Evolutionary conservation across 2,329 filamentous ascomycete species (phyloP).

Genomic region (Fusarium nematophilum): DNA sequence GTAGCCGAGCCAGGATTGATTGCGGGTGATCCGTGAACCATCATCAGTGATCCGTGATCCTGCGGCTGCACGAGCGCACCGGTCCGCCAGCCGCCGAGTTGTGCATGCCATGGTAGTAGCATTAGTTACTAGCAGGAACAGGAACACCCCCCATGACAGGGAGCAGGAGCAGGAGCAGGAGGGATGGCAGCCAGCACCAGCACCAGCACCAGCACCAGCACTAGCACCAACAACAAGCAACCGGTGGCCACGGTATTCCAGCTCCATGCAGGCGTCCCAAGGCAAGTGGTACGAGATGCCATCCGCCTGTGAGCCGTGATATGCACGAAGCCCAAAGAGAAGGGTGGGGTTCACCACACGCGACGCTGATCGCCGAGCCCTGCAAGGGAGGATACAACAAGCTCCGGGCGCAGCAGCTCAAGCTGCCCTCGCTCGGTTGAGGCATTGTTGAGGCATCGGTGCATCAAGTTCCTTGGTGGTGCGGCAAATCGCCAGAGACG

Average conservation of each 20-base stretch:
- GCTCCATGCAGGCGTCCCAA: slow-evolving; percentile 32
- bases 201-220: too few relatives aligned
- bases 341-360: slow-evolving; percentile 32
- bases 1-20: slow-evolving; percentile 42
- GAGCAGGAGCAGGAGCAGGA: background rate
- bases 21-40: slow-evolving; percentile 45
- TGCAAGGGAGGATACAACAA: slow-evolving; percentile 36
- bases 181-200: background rate
- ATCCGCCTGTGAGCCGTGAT: slow-evolving; percentile 31
- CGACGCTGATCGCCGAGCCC: slow-evolving; percentile 33
- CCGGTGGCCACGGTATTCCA: slow-evolving; percentile 13
- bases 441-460: slow-evolving; percentile 6
- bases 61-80: slow-evolving; percentile 52
- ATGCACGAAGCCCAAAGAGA: slow-evolving; percentile 39
- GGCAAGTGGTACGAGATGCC: slow-evolving; percentile 39
- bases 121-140: background rate
- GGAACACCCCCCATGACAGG: too few relatives aligned
- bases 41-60: slow-evolving; percentile 38
- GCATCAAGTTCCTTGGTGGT: slow-evolving; percentile 7
- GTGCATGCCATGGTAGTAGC: slow-evolving; percentile 18
- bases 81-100: slow-evolving; percentile 45
- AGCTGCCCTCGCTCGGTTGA: background rate
- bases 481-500: slow-evolving; percentile 7
- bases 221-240: background rate
- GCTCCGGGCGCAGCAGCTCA: slow-evolving; percentile 15